These are phyloP conservation scores for Leccinum arenicola DNA, from an alignment of 768 basidiomycete genomes.

Conservation along the genomic window DNA sequence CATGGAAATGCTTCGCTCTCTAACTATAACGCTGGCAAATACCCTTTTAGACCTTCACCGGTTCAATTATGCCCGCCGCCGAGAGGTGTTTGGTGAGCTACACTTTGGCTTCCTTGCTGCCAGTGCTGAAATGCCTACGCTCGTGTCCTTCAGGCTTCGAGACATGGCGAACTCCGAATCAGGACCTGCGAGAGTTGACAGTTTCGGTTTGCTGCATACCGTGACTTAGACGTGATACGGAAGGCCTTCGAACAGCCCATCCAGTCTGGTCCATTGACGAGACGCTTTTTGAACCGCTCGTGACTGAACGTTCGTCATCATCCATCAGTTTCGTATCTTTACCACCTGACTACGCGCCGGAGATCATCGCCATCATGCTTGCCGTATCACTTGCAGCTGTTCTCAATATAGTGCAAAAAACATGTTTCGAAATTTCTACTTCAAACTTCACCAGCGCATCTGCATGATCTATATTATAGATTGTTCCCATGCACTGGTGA, in stretches of 20 bases:
- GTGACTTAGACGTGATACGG: slow-evolving; percentile 69
- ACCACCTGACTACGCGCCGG: too few relatives aligned
- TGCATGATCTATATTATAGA: background rate
- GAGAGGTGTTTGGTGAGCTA: slow-evolving; percentile 62
- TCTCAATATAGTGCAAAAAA: too few relatives aligned
- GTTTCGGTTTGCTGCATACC: slow-evolving; percentile 76
- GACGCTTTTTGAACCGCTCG: too few relatives aligned
- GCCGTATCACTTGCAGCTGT: too few relatives aligned
- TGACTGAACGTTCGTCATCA: too few relatives aligned
- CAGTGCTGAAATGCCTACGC: slow-evolving; percentile 62
- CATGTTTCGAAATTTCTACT: too few relatives aligned
- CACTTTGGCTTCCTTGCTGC: slow-evolving; percentile 64
- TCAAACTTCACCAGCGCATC: background rate
- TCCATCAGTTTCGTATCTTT: too few relatives aligned
- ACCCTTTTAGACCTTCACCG: slow-evolving; percentile 67
- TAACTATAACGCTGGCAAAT: slow-evolving; percentile 31
- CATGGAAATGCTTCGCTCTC: too few relatives aligned
- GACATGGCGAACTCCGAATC: slow-evolving; percentile 51
- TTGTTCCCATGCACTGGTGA: too few relatives aligned
- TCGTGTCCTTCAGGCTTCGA: slow-evolving; percentile 69
- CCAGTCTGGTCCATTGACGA: too few relatives aligned
- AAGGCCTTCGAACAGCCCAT: slow-evolving; percentile 65
- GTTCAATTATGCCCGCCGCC: slow-evolving; percentile 58
- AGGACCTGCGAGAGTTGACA: slow-evolving; percentile 57
- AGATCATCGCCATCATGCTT: too few relatives aligned